Conservation (phyloP, 306 rosid species). For the Comarum palustre region DNA sequence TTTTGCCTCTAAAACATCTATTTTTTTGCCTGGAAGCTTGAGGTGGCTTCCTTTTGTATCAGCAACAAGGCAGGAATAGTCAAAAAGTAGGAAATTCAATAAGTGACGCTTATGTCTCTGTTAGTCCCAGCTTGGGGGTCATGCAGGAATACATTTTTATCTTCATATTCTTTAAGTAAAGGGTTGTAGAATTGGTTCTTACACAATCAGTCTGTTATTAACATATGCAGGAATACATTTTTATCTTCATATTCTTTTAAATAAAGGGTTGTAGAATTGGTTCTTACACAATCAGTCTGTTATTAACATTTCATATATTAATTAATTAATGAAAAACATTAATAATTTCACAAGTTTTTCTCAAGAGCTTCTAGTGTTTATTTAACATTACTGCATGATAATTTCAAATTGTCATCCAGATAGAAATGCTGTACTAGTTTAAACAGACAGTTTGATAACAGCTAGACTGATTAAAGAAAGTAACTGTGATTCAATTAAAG, state of each 20-base stretch:
- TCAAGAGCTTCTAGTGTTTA: background rate
- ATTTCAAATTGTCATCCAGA: background rate
- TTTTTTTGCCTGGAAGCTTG: constrained; percentile 43
- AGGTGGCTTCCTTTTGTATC: constrained; percentile 54
- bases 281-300: constrained; percentile 34
- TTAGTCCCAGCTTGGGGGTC: constrained; percentile 42
- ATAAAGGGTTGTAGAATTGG: constrained; percentile 52
- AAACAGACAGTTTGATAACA: background rate
- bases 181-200: constrained; percentile 51
- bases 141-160: constrained; percentile 40
- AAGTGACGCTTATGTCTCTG: constrained; percentile 45
- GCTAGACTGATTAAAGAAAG: background rate
- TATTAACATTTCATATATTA: constrained; percentile 54
- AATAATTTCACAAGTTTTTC: constrained; percentile 25
- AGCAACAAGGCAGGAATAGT: constrained; percentile 57
- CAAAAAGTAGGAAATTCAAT: constrained; percentile 50
- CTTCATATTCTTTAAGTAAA: constrained; percentile 49
- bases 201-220: constrained; percentile 39
- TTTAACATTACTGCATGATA: background rate
- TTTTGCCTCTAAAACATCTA: constrained; percentile 29
- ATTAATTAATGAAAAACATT: constrained; percentile 48
- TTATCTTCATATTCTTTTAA: constrained; percentile 48
- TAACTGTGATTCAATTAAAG: background rate
- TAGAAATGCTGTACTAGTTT: background rate
- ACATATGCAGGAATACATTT: constrained; percentile 47